Conservation (phyloP, 1,284 basidiomycete genomes). For the Apiotrichum gamsii region DNA sequence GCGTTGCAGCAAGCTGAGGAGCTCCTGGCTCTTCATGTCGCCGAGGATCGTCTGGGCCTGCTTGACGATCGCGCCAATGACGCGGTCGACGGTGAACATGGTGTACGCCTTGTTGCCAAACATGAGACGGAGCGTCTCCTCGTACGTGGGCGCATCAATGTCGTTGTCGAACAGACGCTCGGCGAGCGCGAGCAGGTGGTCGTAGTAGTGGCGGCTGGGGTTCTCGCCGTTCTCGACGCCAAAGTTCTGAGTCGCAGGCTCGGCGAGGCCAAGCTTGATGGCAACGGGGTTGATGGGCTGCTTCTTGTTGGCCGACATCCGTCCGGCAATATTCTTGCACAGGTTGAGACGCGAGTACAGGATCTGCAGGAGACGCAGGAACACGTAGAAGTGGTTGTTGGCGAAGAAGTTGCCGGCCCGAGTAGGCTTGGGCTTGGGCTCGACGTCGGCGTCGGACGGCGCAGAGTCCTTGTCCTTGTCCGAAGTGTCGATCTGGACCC, state of each 20-base stretch:
- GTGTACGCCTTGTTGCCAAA: constrained; percentile 92
- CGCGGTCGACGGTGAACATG: constrained; percentile 88
- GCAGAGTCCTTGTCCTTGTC: constrained; percentile 21
- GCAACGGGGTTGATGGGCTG: constrained; percentile 54
- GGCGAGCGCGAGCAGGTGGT: constrained; percentile 82
- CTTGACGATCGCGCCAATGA: constrained; percentile 79
- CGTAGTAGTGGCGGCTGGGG: constrained; percentile 65
- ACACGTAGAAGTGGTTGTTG: constrained; percentile 87
- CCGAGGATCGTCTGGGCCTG: constrained; percentile 73
- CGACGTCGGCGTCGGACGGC: constrained; percentile 9
- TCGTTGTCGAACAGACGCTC: constrained; percentile 91
- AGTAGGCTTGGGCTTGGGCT: constrained; percentile 16
- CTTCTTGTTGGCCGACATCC: constrained; percentile 45
- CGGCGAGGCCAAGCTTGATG: constrained; percentile 59
- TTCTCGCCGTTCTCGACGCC: constrained; percentile 48
- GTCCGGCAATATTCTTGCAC: constrained; percentile 66
- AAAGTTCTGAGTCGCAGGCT: constrained; percentile 49
- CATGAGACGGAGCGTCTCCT: constrained; percentile 94
- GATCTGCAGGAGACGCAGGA: constrained; percentile 77
- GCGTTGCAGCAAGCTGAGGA: constrained; percentile 70
- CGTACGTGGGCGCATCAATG: constrained; percentile 80
- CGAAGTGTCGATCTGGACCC: constrained; percentile 48
- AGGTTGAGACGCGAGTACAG: constrained; percentile 75
- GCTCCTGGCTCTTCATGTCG: constrained; percentile 76
- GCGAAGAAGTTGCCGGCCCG: constrained; percentile 65